Evolutionary conservation across 2,329 filamentous ascomycete genomes (phyloP), one percentile per base, ranked within the genome.

Genomic region (Aspergillus arachidicola): DNA sequence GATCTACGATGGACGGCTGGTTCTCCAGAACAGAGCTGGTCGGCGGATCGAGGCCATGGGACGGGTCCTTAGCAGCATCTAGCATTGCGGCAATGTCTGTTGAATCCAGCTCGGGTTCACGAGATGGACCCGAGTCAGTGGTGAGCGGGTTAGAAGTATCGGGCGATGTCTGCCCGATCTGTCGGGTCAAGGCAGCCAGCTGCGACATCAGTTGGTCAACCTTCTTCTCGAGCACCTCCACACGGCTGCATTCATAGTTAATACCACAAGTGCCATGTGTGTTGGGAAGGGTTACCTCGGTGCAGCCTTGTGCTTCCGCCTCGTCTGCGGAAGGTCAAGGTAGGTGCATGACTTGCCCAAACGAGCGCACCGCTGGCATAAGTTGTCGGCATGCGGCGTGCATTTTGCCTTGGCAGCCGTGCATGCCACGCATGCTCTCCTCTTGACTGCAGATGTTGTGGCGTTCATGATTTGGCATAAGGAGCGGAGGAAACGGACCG

Each of bases 361-460:
- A 19, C 38, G 38, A 41, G 38, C 16, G 38, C 38, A 41, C 69
- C 69, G 70, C 61, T 71, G 69, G 43, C 70, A 72, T 21, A 69
- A 19, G 46, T 67, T 62, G 28, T 30, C 56, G 21, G 55, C 12
- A 26, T 71, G 69, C 14, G 69, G 69, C 30, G 69, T 67, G 56
- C 69, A 71, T 68, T 71, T 71, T 10, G 65, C 66, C 60, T 71
- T 71, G 60, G 65, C 68, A 53, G 57, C 34, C 3, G 69, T 71
- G 56, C 69, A 71, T 2, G 68, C 61, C 55, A 69, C 69, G 36
- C 69, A 71, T 63, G 69, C 69, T 30, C 69, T 66, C 36, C 69
- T 65, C 58, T 70, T 71, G 54, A 68, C 61, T 50, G 58, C 19
- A 41, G 38, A 19, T 9, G 4, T 3, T n/a, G 38, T 41, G 19